phyloP scores from a whole-genome alignment of 108 stramenopile genomes.

The Cylindrotheca closterium region DNA sequence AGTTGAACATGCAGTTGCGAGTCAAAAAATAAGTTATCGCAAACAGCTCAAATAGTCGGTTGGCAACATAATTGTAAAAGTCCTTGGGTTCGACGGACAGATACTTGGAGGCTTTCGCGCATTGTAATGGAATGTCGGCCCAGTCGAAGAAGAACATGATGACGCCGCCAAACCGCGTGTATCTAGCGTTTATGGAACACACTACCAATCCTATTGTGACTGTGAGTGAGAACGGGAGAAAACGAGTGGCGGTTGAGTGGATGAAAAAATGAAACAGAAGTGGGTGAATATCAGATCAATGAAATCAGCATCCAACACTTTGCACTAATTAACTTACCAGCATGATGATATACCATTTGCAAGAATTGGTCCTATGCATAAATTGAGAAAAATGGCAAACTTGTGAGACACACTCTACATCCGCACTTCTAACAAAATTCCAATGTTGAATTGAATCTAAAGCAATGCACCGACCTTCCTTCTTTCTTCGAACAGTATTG shows the following conservation, averaged over 20 bases:
- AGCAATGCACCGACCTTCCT: constrained; percentile 14
- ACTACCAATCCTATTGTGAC: constrained; percentile 40
- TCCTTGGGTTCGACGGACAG: constrained; percentile 25
- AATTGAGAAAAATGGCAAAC: neutral
- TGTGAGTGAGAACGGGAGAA: neutral
- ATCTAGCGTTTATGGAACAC: constrained; percentile 17
- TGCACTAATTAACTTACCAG: neutral
- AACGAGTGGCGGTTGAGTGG: neutral
- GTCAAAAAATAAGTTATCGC: constrained; percentile 42
- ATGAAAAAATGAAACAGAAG: neutral
- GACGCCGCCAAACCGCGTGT: constrained; percentile 40
- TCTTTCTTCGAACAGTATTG: constrained; percentile 38
- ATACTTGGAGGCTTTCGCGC: constrained; percentile 49
- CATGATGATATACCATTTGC: neutral
- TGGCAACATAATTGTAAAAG: constrained; percentile 30
- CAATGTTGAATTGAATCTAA: too few relatives aligned
- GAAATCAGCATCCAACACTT: neutral
- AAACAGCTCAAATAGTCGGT: constrained; percentile 48
- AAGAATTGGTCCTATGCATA: too few relatives aligned
- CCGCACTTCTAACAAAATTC: too few relatives aligned
- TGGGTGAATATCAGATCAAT: too few relatives aligned
- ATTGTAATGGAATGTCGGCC: constrained; percentile 46
- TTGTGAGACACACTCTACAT: too few relatives aligned
- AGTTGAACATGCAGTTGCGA: constrained; percentile 41
- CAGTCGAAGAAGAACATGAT: constrained; percentile 60